phyloP scores from a whole-genome alignment of 805 yeast genomes.

The Hanseniaspora singularis region DNA sequence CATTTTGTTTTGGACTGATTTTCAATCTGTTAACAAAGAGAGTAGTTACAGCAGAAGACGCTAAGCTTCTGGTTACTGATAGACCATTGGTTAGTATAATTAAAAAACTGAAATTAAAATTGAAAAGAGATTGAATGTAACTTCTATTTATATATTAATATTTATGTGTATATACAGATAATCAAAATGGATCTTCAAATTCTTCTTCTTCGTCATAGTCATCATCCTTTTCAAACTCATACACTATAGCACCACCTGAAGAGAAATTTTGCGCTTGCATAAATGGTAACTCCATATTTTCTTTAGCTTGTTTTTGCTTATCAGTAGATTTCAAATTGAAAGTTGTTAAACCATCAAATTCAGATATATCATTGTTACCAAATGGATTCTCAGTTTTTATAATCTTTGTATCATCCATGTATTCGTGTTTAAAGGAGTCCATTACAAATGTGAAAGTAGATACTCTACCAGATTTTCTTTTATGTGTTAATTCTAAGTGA shows the following conservation, averaged over 20 bases:
- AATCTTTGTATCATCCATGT: slow-evolving; percentile 21
- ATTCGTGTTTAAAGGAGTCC: slow-evolving; percentile 37
- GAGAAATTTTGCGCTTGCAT: slow-evolving; percentile 73
- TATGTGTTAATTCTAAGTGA: slow-evolving; percentile 41
- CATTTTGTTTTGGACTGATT: slow-evolving; percentile 77
- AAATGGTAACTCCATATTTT: slow-evolving; percentile 81
- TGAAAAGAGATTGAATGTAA: slow-evolving; percentile 15
- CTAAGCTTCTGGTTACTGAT: slow-evolving; percentile 28
- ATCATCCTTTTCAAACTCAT: slow-evolving; percentile 91
- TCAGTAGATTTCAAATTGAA: slow-evolving; percentile 69
- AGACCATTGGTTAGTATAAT: slow-evolving; percentile 21
- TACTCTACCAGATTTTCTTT: slow-evolving; percentile 80
- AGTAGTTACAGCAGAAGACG: slow-evolving; percentile 64
- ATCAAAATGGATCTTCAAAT: slow-evolving; percentile 85
- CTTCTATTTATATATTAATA: not conserved
- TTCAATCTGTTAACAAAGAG: slow-evolving; percentile 67
- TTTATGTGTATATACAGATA: not conserved
- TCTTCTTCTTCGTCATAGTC: slow-evolving; percentile 98
- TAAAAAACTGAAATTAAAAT: slow-evolving; percentile 6
- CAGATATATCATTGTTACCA: slow-evolving; percentile 24
- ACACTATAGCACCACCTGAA: slow-evolving; percentile 87
- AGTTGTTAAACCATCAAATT: slow-evolving; percentile 66
- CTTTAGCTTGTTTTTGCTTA: slow-evolving; percentile 65
- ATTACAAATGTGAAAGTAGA: slow-evolving; percentile 43
- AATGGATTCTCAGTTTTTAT: slow-evolving; percentile 21